Base-by-base conservation (phyloP, 768 basidiomycete species). In the Lactarius hengduanensis region DNA sequence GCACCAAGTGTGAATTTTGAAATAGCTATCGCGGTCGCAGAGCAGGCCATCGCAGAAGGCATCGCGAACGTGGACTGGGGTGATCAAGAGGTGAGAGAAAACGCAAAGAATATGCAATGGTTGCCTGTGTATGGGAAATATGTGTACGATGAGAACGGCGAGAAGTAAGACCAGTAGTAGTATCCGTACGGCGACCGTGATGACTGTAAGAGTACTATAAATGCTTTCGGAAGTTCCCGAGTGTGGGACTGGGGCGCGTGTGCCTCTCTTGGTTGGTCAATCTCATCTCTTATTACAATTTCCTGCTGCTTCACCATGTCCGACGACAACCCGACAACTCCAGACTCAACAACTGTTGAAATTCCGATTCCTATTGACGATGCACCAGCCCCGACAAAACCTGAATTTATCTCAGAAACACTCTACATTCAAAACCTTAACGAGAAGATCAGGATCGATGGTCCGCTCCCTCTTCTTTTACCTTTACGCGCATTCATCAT, bases 401-500 rank as follows among this genome's bases (percentile, higher is more conserved):
- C 77, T 20, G 86, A 88, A 71, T 62, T 78, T 69, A 79, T 81
- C 60, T 87, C 89, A 60, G 95, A 97, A 77, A 97, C 95, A 5
- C 82, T 97, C 30, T 98, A 98, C 75, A 90, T 98, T 73, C 94
- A 96, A 79, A 98, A 98, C 78, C 78, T 98, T 71, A 97, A 98
- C 74, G 95, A 98, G 80, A 94, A 91, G 80, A 89, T 95, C 69
- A 92, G 92, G 76, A 81, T 92, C 43, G 86, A 88, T 63, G 88
- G 90, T 89, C 56, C 53, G 72, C 73, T 58, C 15, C 34, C 45
- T 57, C 40, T n/a, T 15, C 54, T 15, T 50, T 66, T 40, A 56
- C 50, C 26, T 62, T 47, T n/a, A 59, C 63, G 40, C 58, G 67
- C 43, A 53, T 61, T 71, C 62, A 72, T 55, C 50, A 41, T 34